Percentiles rank a stretch among this genome's conserved stretches.
phyloP scores from a whole-genome alignment of 768 basidiomycete species.

The Termitomyces sp. region DNA sequence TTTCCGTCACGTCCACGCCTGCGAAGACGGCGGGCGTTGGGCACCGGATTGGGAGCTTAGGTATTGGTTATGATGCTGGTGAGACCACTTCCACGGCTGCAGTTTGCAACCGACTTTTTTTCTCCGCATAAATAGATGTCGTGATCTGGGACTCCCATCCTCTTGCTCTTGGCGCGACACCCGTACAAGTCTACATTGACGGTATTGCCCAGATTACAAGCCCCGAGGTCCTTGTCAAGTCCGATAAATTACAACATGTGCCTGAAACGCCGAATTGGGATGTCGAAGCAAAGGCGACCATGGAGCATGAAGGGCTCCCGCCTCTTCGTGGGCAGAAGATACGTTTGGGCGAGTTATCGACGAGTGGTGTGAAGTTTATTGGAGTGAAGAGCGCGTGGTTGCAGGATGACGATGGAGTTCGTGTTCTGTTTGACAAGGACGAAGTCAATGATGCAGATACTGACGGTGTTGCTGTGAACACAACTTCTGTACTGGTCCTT shows the following conservation, averaged over 20 bases:
- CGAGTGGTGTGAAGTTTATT: slow-evolving; percentile 42
- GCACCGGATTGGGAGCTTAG: slow-evolving; percentile 62
- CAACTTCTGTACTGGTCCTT: slow-evolving; percentile 36
- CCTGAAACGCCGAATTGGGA: slow-evolving; percentile 56
- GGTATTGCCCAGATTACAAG: slow-evolving; percentile 59
- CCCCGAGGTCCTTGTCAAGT: slow-evolving; percentile 37
- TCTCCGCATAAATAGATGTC: slow-evolving; percentile 26
- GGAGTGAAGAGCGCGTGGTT: slow-evolving; percentile 41
- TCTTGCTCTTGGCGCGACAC: slow-evolving; percentile 72
- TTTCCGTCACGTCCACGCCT: slow-evolving; percentile 59
- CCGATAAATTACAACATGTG: slow-evolving; percentile 38
- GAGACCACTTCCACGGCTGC: background rate
- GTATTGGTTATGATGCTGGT: slow-evolving; percentile 32
- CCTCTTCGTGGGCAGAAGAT: slow-evolving; percentile 42
- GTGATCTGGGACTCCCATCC: slow-evolving; percentile 76
- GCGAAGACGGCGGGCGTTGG: slow-evolving; percentile 59
- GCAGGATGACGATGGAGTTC: slow-evolving; percentile 13
- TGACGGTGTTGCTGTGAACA: background rate
- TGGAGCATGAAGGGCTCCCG: slow-evolving; percentile 65
- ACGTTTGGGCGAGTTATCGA: background rate
- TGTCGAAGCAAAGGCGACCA: slow-evolving; percentile 48
- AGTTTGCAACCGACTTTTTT: background rate
- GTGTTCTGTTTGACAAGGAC: slow-evolving; percentile 17
- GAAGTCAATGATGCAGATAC: slow-evolving; percentile 7
- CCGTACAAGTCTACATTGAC: slow-evolving; percentile 77